Conservation (phyloP, 176 grass and related monocot species). For the Bonia amplexicaulis region DNA sequence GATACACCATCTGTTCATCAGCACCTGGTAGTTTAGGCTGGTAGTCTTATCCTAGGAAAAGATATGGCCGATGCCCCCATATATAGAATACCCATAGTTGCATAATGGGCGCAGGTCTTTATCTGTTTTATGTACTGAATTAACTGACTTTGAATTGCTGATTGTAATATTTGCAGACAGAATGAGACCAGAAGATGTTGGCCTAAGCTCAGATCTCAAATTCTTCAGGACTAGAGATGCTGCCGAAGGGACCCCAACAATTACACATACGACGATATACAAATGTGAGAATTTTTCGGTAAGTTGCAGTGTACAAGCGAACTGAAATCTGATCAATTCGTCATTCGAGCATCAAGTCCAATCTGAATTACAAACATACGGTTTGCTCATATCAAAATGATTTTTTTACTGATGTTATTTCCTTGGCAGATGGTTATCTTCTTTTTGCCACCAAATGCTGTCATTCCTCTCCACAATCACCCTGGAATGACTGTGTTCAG, state of each 20-base stretch:
- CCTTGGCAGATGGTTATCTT: slow-evolving; percentile 73
- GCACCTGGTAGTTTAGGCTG: no score
- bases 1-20: background rate
- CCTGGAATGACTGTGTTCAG: slow-evolving; percentile 95
- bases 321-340: no score
- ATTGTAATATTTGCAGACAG: slow-evolving; percentile 39
- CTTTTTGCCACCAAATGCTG: slow-evolving; percentile 60
- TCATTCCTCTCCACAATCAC: slow-evolving; percentile 90
- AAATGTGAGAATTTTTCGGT: slow-evolving; percentile 77
- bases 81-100: background rate
- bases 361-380: background rate
- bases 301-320: background rate
- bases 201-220: slow-evolving; percentile 40
- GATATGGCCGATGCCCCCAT: background rate
- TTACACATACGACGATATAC: slow-evolving; percentile 57
- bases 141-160: background rate
- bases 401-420: background rate
- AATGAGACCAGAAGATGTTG: slow-evolving; percentile 72
- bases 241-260: slow-evolving; percentile 30
- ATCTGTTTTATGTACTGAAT: background rate
- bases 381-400: background rate
- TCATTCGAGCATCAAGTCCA: no score
- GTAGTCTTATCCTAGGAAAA: background rate
- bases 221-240: slow-evolving; percentile 44
- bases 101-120: background rate